Evolutionary conservation across 306 rosid genomes (phyloP).

Genomic region (barrel medic (Medicago truncatula)): MtrunA17r5.0-ANR NC_053043.1:20979001-20979500

Average conservation of each 20-base stretch:
- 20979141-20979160: conserved; percentile 10
- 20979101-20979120: not conserved
- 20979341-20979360: conserved; percentile 5
- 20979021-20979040: not conserved
- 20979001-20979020: not conserved
- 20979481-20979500: conserved; percentile 19
- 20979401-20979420: conserved; percentile 29
- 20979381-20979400: conserved; percentile 19
- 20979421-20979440: conserved; percentile 29
- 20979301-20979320: conserved; percentile 1
- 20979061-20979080: not conserved
- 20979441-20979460: conserved; percentile 19
- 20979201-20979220: too few relatives aligned
- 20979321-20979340: conserved; percentile 6
- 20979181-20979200: not conserved
- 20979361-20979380: not conserved
- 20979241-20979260: conserved; percentile 2
- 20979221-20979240: too few relatives aligned
- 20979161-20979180: not conserved
- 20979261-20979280: conserved; percentile 13
- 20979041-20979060: conserved; percentile 6
- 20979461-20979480: conserved; percentile 7
- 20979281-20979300: conserved; percentile 13
- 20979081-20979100: conserved; percentile 13
- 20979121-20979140: not conserved